phyloP scores from a whole-genome alignment of 768 basidiomycete species.

The Fomitopsis serialis region DNA sequence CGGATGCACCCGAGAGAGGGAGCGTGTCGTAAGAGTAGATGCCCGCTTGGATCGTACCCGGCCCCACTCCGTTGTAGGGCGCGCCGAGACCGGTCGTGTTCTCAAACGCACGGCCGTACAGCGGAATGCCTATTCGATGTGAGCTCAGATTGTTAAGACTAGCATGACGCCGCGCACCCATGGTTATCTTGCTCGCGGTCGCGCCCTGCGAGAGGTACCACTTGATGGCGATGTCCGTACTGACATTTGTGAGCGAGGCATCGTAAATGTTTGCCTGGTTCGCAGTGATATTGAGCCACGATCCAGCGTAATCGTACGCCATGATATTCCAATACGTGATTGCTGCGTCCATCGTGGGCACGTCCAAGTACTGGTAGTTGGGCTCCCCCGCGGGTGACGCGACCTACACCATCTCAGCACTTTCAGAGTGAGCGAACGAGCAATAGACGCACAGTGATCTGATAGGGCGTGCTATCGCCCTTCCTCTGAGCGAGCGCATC shows the following conservation, averaged over 20 bases:
- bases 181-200: conserved; percentile 54
- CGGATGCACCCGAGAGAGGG: conserved; percentile 40
- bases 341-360: conserved; percentile 60
- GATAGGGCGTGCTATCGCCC: conserved; percentile 56
- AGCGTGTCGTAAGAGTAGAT: conserved; percentile 75
- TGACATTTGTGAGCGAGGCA: conserved; percentile 55
- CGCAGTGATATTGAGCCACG: conserved; percentile 47
- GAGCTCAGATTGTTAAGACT: too few relatives aligned
- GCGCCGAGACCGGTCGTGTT: conserved; percentile 61
- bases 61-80: conserved; percentile 68
- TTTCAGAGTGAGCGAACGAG: background rate
- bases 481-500: conserved; percentile 51
- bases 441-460: conserved; percentile 37
- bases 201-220: conserved; percentile 60
- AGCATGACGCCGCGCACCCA: conserved; percentile 44
- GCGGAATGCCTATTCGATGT: conserved; percentile 64
- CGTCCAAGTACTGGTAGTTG: conserved; percentile 52
- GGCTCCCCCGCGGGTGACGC: conserved; percentile 60
- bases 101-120: conserved; percentile 79
- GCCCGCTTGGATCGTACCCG: conserved; percentile 64
- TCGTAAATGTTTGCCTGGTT: conserved; percentile 61
- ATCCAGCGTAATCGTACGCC: conserved; percentile 77
- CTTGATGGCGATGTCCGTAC: conserved; percentile 61
- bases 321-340: conserved; percentile 81
- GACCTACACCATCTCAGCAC: conserved; percentile 18